These are phyloP conservation scores for Neospermospora avenae DNA, from an alignment of 2,329 filamentous ascomycete genomes.

Conservation along the genomic window DNA sequence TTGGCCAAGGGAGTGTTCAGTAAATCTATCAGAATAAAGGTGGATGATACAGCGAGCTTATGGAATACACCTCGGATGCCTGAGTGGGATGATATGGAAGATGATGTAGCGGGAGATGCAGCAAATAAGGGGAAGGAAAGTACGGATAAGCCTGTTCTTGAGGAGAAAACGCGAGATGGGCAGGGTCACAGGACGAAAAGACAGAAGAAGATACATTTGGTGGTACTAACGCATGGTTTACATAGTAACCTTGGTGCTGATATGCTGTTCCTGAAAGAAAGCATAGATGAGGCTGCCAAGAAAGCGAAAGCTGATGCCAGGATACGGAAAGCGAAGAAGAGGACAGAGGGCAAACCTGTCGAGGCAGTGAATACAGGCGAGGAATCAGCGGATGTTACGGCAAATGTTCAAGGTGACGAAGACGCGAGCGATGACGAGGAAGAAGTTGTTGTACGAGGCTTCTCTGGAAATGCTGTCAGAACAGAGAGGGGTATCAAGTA, in stretches of 20 bases:
- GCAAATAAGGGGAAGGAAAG: conserved; percentile 29
- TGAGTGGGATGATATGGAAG: conserved; percentile 46
- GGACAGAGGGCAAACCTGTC: conserved; percentile 34
- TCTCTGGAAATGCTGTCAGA: conserved; percentile 81
- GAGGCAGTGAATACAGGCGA: conserved; percentile 19
- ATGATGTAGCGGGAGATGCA: conserved; percentile 15
- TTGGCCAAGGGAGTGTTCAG: conserved; percentile 80
- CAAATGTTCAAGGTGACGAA: conserved; percentile 17
- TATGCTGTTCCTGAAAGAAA: conserved; percentile 97
- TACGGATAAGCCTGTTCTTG: conserved; percentile 22
- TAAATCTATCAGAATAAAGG: conserved; percentile 69
- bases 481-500: conserved; percentile 97
- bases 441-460: conserved; percentile 85
- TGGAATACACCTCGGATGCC: conserved; percentile 93
- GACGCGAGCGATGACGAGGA: conserved; percentile 61
- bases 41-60: conserved; percentile 83
- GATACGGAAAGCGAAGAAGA: conserved; percentile 52
- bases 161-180: conserved; percentile 13
- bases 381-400: conserved; percentile 19
- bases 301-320: conserved; percentile 70
- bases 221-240: conserved; percentile 88
- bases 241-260: conserved; percentile 95
- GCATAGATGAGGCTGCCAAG: conserved; percentile 79
- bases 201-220: conserved; percentile 80
- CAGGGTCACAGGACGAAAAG: conserved; percentile 43